Evolutionary conservation across 768 basidiomycete genomes (phyloP), one percentile per base, ranked within the genome.

Genomic region (Mycena galopus): DNA sequence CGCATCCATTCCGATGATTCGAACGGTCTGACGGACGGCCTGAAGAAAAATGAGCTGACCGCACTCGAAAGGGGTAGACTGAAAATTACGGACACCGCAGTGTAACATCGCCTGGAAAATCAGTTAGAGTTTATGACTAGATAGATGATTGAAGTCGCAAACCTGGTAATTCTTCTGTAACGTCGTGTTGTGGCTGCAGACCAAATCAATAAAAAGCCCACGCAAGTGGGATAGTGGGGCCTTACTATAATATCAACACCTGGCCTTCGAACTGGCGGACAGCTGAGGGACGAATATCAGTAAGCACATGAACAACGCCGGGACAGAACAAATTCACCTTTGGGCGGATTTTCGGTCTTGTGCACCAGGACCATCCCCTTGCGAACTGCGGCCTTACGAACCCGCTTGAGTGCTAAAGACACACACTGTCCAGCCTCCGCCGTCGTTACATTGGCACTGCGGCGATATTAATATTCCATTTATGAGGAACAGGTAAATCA

Each of bases 351-450:
- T 14, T 97, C 96, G 2, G 91, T 88, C 81, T 92, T 95, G 67
- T 91, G 90, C 0, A 96, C 92, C 53, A 98, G 84, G 3, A 98
- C 95, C 97, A 97, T 97, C 16, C 97, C 97, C 82, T 98, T 99
- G 70, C 97, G 86, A 11, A 98, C 91, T 25, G 91, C 90, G 10
- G 91, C 88, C 65, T 95, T 85, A 65, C 93, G 88, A 69, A 98
- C 92, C 55, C 95, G 89, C 85, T 99, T 99, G 32, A 99, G 82
- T 4, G 97, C 98, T 65, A 98, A 86, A 10, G 95, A 94, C 23
- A 99, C 96, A 60, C 94, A 95, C 83, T 99, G 98, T 2, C 98
- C 98, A 8, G 98, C 98, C 77, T 98, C 97, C 0, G 95, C 98
- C 17, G 88, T 87, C 19, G 86, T 86, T 3, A 99, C 96, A 65